Base-by-base conservation (phyloP, 2,329 filamentous ascomycete genomes). In the Pestalotiopsis sp. region DNA sequence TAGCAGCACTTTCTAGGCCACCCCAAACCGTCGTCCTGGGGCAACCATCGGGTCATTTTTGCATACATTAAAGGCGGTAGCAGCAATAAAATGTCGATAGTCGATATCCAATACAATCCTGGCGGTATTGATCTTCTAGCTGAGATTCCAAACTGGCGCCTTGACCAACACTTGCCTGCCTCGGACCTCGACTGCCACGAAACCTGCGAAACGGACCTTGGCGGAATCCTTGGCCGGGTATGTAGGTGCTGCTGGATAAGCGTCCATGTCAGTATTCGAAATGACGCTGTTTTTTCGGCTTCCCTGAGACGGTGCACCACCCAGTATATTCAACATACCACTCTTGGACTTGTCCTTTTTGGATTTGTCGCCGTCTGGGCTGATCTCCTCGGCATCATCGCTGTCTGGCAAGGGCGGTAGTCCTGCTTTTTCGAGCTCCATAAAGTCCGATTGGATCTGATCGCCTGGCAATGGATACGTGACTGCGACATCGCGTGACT, bases 401-500 rank as follows among this genome's bases (percentile, higher is more conserved):
- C 74, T 75, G 69, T 79, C 81, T 70, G 75, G 82, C 52, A 94
- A 80, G 0, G 89, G 80, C 1, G 92, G 92, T 45, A 95, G 83
- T 0, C 85, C 85, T 12, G 82, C 80, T 83, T 98, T 89, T 78
- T 98, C 96, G 4, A 94, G 82, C 76, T 97, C 97, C 95, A 98
- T 98, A 71, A 93, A 86, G 4, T 91, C 87, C 2, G 89, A 83
- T 70, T 91, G 86, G 68, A 98, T 85, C 57, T 85, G 79, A 59
- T 92, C 88, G 58, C 93, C 93, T 0, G 96, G 95, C 68, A 91
- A 83, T 66, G 95, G 94, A 78, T 97, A 98, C 71, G 92, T 90
- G 70, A 99, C 92, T 58, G 90, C 90, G 17, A 99, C 93, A 76
- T 98, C 96, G 72, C 96, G 90, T 73, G 93, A 96, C 81, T 99